Base-by-base conservation (phyloP, 495 filamentous ascomycete genomes). In the Penicillium coffeae region DNA sequence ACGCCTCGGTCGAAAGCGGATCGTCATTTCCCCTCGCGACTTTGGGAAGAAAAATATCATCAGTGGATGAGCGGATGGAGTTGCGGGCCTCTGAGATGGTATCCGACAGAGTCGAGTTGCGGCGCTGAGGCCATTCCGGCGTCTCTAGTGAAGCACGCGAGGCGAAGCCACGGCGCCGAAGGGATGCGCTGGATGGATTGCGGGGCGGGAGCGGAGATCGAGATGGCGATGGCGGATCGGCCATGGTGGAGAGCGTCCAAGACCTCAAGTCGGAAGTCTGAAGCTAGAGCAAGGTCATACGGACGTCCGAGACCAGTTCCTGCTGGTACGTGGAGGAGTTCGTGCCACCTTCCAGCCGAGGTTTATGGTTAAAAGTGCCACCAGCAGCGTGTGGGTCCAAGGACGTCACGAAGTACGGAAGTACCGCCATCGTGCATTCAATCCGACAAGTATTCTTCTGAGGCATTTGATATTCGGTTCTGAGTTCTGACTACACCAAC, bases 71-170 rank as follows among this genome's bases (percentile, higher is more conserved):
- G 35, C 82, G 80, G 14, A 92, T 72, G 6, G 80, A 83, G 42
- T 78, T 74, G 30, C 79, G 78, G 3, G 82, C 81, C 49, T 90
- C 87, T 42, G 77, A 81, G 13, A 88, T 54, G 38, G 78, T 81
- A 44, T 88, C 85, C 1, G 89, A 91, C 40, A 91, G 80, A 18
- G 78, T 82, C 18, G 88, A 92, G 69, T 83, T 87, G 52, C 87
- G 81, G 43, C 87, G 79, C 33, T 79, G 74, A 41, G 55, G 52
- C 36, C 59, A 60, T 19, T 63, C 45, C 21, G 20, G 57, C n/a
- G 50, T 38, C 7, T 48, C 46, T 0, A 55, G 51, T 16, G 74
- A 54, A 35, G 75, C 55, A 20, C 74, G 71, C 42, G 60, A 51
- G 21, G 67, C 58, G 48, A 48, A 39, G 9, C 70, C 63, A 14